Conservation (phyloP, 306 rosid genomes). For the Pueraria montana region DNA sequence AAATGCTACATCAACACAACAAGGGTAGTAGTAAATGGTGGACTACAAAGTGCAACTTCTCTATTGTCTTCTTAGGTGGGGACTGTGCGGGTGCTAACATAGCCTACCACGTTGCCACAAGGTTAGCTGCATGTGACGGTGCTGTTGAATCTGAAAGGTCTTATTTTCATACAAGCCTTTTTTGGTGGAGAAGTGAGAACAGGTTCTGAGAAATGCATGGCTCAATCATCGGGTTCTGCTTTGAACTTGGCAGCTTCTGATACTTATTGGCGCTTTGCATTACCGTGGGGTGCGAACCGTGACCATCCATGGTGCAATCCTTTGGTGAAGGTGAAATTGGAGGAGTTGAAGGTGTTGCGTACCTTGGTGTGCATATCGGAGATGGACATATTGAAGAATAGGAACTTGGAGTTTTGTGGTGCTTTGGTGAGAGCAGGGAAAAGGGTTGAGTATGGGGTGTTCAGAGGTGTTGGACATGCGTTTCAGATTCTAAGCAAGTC, state of each 20-base stretch:
- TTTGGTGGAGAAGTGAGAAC: slow-evolving; percentile 84
- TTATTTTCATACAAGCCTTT: slow-evolving; percentile 75
- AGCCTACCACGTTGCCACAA: slow-evolving; percentile 65
- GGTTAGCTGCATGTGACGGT: slow-evolving; percentile 44
- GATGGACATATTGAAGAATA: slow-evolving; percentile 77
- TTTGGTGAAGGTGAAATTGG: slow-evolving; percentile 43
- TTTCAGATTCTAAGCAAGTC: slow-evolving; percentile 82
- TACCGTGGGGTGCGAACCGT: slow-evolving; percentile 68
- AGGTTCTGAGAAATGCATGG: slow-evolving; percentile 68
- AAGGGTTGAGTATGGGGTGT: slow-evolving; percentile 61
- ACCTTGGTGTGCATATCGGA: slow-evolving; percentile 78
- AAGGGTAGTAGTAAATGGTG: slow-evolving; percentile 62
- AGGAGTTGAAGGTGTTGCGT: slow-evolving; percentile 44
- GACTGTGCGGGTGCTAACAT: slow-evolving; percentile 97
- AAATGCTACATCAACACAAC: slow-evolving; percentile 17
- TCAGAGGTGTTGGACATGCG: slow-evolving; percentile 82
- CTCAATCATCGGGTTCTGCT: slow-evolving; percentile 55
- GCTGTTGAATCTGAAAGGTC: slow-evolving; percentile 58
- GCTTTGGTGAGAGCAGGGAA: slow-evolving; percentile 57
- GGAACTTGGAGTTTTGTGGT: slow-evolving; percentile 77
- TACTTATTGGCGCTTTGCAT: slow-evolving; percentile 83
- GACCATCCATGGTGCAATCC: slow-evolving; percentile 93
- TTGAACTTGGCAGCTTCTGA: slow-evolving; percentile 76
- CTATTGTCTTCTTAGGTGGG: slow-evolving; percentile 70
- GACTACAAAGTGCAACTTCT: slow-evolving; percentile 65